Evolutionary conservation across 2,329 filamentous ascomycete species (phyloP), one percentile per base, ranked within the genome.

Genomic region (Phialophora verrucosa): DNA sequence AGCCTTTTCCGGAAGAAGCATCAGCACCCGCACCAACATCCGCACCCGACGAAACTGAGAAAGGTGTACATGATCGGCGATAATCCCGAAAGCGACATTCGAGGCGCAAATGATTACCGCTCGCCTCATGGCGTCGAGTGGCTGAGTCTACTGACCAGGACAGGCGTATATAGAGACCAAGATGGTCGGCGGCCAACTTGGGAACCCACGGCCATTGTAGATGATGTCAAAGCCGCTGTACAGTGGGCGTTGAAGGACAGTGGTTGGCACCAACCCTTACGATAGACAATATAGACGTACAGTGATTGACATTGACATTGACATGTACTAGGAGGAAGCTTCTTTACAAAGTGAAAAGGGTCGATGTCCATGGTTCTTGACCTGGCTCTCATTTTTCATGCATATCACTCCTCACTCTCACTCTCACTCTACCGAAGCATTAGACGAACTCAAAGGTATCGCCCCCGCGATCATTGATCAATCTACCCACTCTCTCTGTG

Each of bases 371-470:
- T 42, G 35, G 1, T 17, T 42, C 35, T 14, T 14, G 14, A 4
- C 49, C 7, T 51, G 10, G 3, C 23, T 51, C 10, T 50, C 8
- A 1, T 27, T 29, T 27, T 29, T 12, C 49, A 12, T 51, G 4
- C 20, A 7, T 29, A 6, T 49, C 17, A 20, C 38, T 60, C 27
- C 17, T 49, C 2, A 8, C 38, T 51, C 27, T 32, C 59, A 1
- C 31, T 14, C 27, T 35, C 20, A n/a, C 10, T 50, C 31, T 20
- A 51, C 12, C 35, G 10, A 2, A 61, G 4, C 23, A n/a, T 32
- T 64, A 97, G 68, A 96, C 84, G 83, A 98, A 98, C 76, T 97
- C 93, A 85, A 98, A 99, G 0, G 91, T 95, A 85, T 98, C 94
- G 3, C 86, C 87, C 3, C 89, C 89, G 75, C 87, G 88, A 73